Conservation (phyloP, 1,139 yeast species). For the Suhomyces yuchorum region DNA sequence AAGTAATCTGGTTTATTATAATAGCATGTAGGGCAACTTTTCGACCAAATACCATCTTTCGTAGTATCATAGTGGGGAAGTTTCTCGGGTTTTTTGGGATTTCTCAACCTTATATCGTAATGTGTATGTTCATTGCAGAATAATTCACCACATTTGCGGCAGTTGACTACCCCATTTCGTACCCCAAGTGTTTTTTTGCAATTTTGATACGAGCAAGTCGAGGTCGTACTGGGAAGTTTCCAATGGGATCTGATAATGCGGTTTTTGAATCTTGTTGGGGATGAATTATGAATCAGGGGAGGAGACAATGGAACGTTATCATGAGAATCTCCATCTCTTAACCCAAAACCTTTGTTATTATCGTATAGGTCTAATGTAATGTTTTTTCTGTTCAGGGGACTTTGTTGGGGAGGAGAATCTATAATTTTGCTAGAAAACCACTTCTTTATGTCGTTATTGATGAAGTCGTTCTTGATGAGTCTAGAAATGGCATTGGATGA, state of each 20-base stretch:
- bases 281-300: not conserved
- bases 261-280: slow-evolving; percentile 12
- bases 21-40: slow-evolving; percentile 70
- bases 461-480: slow-evolving; percentile 22
- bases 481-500: slow-evolving; percentile 13
- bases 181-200: slow-evolving; percentile 48
- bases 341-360: slow-evolving; percentile 35
- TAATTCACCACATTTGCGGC: slow-evolving; percentile 71
- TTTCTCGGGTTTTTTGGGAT: slow-evolving; percentile 38
- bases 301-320: not conserved
- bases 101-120: slow-evolving; percentile 46
- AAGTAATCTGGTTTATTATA: slow-evolving; percentile 55
- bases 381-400: slow-evolving; percentile 25
- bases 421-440: slow-evolving; percentile 24
- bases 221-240: slow-evolving; percentile 48
- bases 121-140: slow-evolving; percentile 69
- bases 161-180: slow-evolving; percentile 57
- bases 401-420: slow-evolving; percentile 7
- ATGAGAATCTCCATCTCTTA: slow-evolving; percentile 21
- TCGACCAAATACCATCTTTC: slow-evolving; percentile 61
- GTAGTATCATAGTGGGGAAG: slow-evolving; percentile 34
- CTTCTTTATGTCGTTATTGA: slow-evolving; percentile 24
- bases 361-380: slow-evolving; percentile 40
- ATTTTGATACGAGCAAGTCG: slow-evolving; percentile 33
- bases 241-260: slow-evolving; percentile 61